phyloP scores from a whole-genome alignment of 805 yeast genomes.

The Wickerhamiella domercqiae region DNA sequence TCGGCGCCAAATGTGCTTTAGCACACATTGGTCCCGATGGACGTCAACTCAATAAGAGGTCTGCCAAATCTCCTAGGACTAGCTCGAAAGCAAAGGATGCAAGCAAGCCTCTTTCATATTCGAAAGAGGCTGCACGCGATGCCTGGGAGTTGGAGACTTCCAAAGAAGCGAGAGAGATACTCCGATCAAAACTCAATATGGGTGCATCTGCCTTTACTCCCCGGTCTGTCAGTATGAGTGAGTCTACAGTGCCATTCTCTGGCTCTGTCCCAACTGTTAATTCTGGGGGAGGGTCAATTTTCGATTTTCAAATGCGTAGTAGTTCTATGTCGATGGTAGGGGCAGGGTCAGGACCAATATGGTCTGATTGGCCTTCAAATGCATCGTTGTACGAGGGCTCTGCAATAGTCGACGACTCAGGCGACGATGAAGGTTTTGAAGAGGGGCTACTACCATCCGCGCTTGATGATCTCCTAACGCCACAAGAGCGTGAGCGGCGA shows the following conservation, averaged over 20 bases:
- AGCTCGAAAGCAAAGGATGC: too few species aligned
- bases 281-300: slow-evolving; percentile 2
- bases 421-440: slow-evolving; percentile 32
- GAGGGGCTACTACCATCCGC: slow-evolving; percentile 77
- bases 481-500: slow-evolving; percentile 61
- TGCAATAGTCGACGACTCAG: slow-evolving; percentile 28
- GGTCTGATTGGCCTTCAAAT: slow-evolving; percentile 11
- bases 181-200: not conserved
- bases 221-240: not conserved
- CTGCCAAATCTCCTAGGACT: slow-evolving; percentile 2
- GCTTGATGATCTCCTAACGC: slow-evolving; percentile 65
- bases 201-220: not conserved
- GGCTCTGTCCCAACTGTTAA: not conserved
- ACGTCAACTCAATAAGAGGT: slow-evolving; percentile 41
- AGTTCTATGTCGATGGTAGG: not conserved
- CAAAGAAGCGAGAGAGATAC: too few species aligned
- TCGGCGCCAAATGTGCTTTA: slow-evolving; percentile 86
- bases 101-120: too few species aligned
- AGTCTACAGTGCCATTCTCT: not conserved
- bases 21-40: slow-evolving; percentile 88
- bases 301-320: slow-evolving; percentile 2
- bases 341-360: slow-evolving; percentile 9
- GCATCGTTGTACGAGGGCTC: slow-evolving; percentile 18
- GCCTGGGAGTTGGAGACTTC: too few species aligned
- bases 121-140: too few species aligned